A percentile compares a stretch with the other conserved stretches of the same genome.
Evolutionary conservation across 1,284 basidiomycete species (phyloP).

Genomic region (Cutaneotrichosporon mucoides): DNA sequence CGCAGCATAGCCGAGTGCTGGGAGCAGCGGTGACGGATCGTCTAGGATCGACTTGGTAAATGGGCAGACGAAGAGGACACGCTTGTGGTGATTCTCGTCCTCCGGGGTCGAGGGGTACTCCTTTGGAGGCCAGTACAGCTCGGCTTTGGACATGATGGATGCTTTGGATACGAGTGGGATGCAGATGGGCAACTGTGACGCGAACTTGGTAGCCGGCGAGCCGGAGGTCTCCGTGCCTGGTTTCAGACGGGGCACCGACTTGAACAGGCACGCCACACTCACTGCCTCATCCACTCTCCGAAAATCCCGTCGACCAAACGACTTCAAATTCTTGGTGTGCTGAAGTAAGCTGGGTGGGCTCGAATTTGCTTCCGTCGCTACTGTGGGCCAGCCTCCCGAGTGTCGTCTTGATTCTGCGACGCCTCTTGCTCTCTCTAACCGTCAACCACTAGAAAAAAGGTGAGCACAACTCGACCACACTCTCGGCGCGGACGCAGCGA

Average conservation of each 20-base stretch:
- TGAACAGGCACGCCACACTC: too few species aligned
- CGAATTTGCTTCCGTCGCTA: too few species aligned
- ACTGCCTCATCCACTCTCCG: too few species aligned
- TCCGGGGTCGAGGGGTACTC: not conserved
- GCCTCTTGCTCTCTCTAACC: slow-evolving; percentile 14
- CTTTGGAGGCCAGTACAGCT: slow-evolving; percentile 2
- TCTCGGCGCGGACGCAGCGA: not conserved
- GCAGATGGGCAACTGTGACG: too few species aligned
- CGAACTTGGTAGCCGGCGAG: too few species aligned
- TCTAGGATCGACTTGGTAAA: slow-evolving; percentile 28
- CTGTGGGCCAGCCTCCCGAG: too few species aligned
- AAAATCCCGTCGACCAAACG: too few species aligned
- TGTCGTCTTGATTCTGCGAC: not conserved
- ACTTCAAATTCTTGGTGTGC: too few species aligned
- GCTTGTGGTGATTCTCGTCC: not conserved
- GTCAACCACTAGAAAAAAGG: slow-evolving; percentile 16
- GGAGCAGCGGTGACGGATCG: slow-evolving; percentile 25
- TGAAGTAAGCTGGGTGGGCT: too few species aligned
- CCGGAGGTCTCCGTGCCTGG: too few species aligned
- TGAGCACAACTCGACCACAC: not conserved
- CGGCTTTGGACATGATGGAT: not conserved
- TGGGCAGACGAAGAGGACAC: slow-evolving; percentile 33
- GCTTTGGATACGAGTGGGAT: too few species aligned
- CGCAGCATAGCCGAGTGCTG: slow-evolving; percentile 24
- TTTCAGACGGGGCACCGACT: too few species aligned